Evolutionary conservation across 2,329 filamentous ascomycete genomes (phyloP).

Genomic region (Pseudogymnoascus sp.): DNA sequence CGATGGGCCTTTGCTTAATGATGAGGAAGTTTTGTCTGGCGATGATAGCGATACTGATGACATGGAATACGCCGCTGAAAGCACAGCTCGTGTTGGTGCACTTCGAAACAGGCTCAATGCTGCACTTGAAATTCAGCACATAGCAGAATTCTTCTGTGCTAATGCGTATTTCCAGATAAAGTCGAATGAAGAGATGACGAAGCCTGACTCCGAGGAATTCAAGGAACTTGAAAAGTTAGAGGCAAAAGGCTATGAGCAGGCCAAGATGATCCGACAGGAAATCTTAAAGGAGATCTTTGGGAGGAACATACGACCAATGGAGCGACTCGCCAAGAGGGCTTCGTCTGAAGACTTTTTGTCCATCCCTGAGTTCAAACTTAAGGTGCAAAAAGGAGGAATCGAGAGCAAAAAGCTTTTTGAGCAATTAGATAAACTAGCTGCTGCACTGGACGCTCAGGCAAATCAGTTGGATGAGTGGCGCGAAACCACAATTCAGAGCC

Average conservation of each 20-base stretch:
- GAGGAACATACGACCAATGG: conserved; percentile 60
- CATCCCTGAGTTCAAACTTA: conserved; percentile 53
- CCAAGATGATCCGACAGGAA: conserved; percentile 70
- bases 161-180: conserved; percentile 83
- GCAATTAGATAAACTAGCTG: conserved; percentile 57
- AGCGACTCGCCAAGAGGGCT: conserved; percentile 47
- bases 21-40: conserved; percentile 22
- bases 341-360: conserved; percentile 49
- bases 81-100: conserved; percentile 41
- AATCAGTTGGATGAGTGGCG: conserved; percentile 68
- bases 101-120: conserved; percentile 60
- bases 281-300: conserved; percentile 55
- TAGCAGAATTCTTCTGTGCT: conserved; percentile 75
- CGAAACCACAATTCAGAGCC: conserved; percentile 60
- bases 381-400: conserved; percentile 55
- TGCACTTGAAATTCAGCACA: conserved; percentile 73
- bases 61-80: background rate
- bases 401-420: conserved; percentile 63
- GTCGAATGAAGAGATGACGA: conserved; percentile 55
- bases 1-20: conserved; percentile 20
- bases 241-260: conserved; percentile 64
- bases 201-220: conserved; percentile 61
- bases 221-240: conserved; percentile 62
- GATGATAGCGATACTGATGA: conserved; percentile 27
- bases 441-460: conserved; percentile 65